Evolutionary conservation across 495 filamentous ascomycete species (phyloP).

Genomic region (Penicillium manginii): DNA sequence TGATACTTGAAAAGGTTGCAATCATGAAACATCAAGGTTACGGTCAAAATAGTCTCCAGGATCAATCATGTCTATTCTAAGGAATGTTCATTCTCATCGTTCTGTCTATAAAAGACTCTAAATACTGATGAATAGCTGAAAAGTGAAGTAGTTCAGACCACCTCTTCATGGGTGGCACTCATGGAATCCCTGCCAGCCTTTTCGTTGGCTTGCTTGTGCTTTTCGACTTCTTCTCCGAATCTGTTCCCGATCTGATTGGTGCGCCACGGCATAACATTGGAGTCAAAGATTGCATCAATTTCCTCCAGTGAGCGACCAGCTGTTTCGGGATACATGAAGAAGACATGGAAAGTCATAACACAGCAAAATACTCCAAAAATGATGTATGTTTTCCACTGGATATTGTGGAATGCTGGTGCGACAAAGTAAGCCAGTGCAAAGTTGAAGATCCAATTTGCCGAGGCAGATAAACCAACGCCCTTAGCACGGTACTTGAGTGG

Average conservation of each 20-base stretch:
- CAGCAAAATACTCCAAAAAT: constrained; percentile 75
- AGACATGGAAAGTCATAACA: constrained; percentile 64
- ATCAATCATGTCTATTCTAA: neutral
- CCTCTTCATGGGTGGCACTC: constrained; percentile 25
- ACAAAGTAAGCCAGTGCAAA: constrained; percentile 74
- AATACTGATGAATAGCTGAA: neutral
- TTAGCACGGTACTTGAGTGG: constrained; percentile 73
- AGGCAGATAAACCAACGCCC: constrained; percentile 67
- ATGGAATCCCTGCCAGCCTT: constrained; percentile 4
- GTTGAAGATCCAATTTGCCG: constrained; percentile 79
- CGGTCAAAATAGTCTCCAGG: neutral
- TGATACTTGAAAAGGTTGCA: no score
- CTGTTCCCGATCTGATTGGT: constrained; percentile 26
- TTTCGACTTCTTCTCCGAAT: constrained; percentile 35
- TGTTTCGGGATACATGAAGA: constrained; percentile 73
- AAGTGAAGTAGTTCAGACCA: constrained; percentile 12
- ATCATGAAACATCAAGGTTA: no score
- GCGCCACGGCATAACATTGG: constrained; percentile 35
- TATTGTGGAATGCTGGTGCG: constrained; percentile 71
- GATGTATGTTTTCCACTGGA: constrained; percentile 72
- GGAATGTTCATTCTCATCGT: neutral
- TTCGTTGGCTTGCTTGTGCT: constrained; percentile 16
- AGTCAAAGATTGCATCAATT: constrained; percentile 52
- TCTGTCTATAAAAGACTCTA: neutral
- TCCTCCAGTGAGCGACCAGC: constrained; percentile 73